These are phyloP conservation scores for Pseudogymnoascus sp. DNA, from an alignment of 2,329 filamentous ascomycete genomes.

Conservation along the genomic window DNA sequence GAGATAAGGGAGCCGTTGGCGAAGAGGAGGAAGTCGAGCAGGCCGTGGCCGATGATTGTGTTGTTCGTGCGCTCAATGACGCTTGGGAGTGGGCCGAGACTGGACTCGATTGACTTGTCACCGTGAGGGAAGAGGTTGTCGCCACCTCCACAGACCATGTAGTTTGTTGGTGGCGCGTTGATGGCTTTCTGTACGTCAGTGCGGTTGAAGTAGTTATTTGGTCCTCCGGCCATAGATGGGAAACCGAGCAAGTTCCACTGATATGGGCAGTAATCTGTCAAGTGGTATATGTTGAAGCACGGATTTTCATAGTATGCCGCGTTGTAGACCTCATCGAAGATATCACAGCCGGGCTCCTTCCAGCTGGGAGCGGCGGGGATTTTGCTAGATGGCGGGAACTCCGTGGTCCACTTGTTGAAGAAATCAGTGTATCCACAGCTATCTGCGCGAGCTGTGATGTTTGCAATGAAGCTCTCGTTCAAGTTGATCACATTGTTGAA, in stretches of 20 bases:
- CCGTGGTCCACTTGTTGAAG: conserved; percentile 39
- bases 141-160: conserved; percentile 44
- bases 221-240: conserved; percentile 45
- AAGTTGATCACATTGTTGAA: conserved; percentile 45
- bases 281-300: conserved; percentile 59
- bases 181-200: conserved; percentile 52
- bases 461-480: conserved; percentile 42
- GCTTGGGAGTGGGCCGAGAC: conserved; percentile 45
- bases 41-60: conserved; percentile 54
- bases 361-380: conserved; percentile 36
- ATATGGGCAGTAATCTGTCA: conserved; percentile 41
- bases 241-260: conserved; percentile 25
- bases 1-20: conserved; percentile 56
- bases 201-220: conserved; percentile 55
- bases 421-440: conserved; percentile 47
- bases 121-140: conserved; percentile 39
- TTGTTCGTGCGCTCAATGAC: conserved; percentile 56
- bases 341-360: conserved; percentile 17
- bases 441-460: conserved; percentile 38
- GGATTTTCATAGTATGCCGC: conserved; percentile 51
- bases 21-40: conserved; percentile 55
- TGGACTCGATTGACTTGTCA: conserved; percentile 42
- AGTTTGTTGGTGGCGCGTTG: conserved; percentile 46
- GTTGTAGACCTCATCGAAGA: conserved; percentile 36
- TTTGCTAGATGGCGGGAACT: conserved; percentile 49